A percentile compares a stretch with the other conserved stretches of the same genome.
Evolutionary conservation across 805 yeast genomes (phyloP).

Genomic region (Candida andamanensis): DNA sequence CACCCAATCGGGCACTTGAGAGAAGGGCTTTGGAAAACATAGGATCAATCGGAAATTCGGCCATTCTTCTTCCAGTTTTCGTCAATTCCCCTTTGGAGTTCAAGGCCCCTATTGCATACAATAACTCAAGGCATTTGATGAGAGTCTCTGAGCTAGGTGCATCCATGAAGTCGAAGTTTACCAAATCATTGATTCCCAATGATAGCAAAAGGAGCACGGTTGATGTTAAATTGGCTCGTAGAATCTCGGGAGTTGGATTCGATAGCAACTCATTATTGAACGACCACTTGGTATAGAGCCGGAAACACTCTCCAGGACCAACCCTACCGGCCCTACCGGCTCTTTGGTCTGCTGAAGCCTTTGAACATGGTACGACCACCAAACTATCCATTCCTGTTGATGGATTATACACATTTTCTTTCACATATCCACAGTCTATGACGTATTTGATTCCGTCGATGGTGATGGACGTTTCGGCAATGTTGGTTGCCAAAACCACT

Average conservation of each 20-base stretch:
- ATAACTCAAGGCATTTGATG: slow-evolving; percentile 67
- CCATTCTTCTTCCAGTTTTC: slow-evolving; percentile 74
- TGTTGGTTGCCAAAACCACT: slow-evolving; percentile 90
- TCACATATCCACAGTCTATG: slow-evolving; percentile 43
- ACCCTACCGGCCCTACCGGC: slow-evolving; percentile 73
- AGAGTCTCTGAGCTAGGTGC: slow-evolving; percentile 74
- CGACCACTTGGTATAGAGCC: slow-evolving; percentile 82
- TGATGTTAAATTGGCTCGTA: slow-evolving; percentile 73
- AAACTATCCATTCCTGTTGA: slow-evolving; percentile 42
- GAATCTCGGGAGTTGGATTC: slow-evolving; percentile 88
- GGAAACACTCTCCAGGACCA: slow-evolving; percentile 50
- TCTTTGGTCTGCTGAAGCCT: slow-evolving; percentile 70
- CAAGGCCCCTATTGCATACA: slow-evolving; percentile 85
- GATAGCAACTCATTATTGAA: slow-evolving; percentile 71
- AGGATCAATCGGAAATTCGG: slow-evolving; percentile 90
- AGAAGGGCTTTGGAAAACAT: slow-evolving; percentile 76
- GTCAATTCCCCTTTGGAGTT: slow-evolving; percentile 78
- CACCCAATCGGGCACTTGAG: slow-evolving; percentile 53
- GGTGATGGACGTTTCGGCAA: slow-evolving; percentile 53
- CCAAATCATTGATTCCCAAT: slow-evolving; percentile 76
- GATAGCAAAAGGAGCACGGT: slow-evolving; percentile 75
- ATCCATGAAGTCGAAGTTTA: slow-evolving; percentile 87
- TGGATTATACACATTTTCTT: slow-evolving; percentile 39
- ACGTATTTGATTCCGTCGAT: slow-evolving; percentile 40
- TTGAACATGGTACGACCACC: slow-evolving; percentile 41